Evolutionary conservation across 306 rosid species (phyloP).

Genomic region (Ochetophila trinervis): DNA sequence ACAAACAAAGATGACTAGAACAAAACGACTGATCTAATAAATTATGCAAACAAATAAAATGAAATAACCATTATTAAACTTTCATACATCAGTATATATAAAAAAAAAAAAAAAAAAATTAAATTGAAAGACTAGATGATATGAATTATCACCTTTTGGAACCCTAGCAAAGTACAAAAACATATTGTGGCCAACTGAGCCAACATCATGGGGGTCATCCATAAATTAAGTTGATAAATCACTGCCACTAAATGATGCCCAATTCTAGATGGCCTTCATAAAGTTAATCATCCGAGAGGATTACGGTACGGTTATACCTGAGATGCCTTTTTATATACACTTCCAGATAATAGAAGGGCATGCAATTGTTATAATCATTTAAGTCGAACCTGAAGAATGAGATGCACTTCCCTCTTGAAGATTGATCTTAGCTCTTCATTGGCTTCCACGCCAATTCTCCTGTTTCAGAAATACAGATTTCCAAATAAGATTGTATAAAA

Average conservation of each 20-base stretch:
- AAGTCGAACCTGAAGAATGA: constrained; percentile 76
- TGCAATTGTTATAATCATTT: constrained; percentile 35
- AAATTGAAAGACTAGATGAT: no score
- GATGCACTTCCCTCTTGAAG: constrained; percentile 84
- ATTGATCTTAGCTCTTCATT: constrained; percentile 92
- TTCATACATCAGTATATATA: no score
- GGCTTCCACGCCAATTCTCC: constrained; percentile 96
- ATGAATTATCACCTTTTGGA: no score
- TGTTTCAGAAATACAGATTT: constrained; percentile 30
- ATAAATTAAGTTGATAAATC: no score
- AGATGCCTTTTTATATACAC: constrained; percentile 26
- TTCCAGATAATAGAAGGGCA: constrained; percentile 21
- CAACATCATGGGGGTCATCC: no score
- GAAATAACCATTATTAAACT: no score
- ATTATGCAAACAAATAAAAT: no score
- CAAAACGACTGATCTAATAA: no score
- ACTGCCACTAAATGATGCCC: constrained; percentile 7
- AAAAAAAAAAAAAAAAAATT: no score
- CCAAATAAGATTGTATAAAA: constrained; percentile 1
- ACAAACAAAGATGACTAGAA: no score
- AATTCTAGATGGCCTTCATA: constrained; percentile 15
- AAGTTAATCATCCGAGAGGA: constrained; percentile 14
- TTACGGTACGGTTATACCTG: constrained; percentile 7
- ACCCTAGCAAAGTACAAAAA: no score
- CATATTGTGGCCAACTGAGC: no score